Evolutionary conservation across 2,329 filamentous ascomycete species (phyloP).

Genomic region (Ramularia endophylla): DNA sequence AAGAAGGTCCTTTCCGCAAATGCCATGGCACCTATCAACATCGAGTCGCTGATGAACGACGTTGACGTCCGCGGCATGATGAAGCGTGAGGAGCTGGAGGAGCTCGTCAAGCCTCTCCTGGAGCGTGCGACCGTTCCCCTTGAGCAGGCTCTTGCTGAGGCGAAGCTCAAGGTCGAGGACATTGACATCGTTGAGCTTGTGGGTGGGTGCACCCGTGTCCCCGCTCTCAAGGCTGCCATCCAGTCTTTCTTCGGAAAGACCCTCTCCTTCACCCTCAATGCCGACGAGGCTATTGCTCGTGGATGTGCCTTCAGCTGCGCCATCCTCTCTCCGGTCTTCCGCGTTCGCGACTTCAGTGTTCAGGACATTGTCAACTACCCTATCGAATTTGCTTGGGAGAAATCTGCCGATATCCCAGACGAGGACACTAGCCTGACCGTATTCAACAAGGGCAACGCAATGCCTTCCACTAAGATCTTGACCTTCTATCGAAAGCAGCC

Average conservation of each 20-base stretch:
- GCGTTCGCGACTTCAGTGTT: conserved; percentile 94
- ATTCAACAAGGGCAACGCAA: conserved; percentile 93
- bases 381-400: conserved; percentile 98
- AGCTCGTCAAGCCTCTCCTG: conserved; percentile 79
- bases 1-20: conserved; percentile 99
- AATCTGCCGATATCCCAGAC: conserved; percentile 95
- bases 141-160: conserved; percentile 89
- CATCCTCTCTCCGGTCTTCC: conserved; percentile 95
- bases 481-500: conserved; percentile 99
- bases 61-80: conserved; percentile 83
- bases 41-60: conserved; percentile 98
- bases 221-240: conserved; percentile 83
- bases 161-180: conserved; percentile 83
- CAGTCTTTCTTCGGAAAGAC: conserved; percentile 86
- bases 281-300: conserved; percentile 93
- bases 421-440: conserved; percentile 97
- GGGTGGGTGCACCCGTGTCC: conserved; percentile 90
- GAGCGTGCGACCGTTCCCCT: conserved; percentile 66
- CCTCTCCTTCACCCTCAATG: conserved; percentile 95
- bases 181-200: conserved; percentile 93
- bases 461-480: conserved; percentile 98
- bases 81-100: conserved; percentile 91
- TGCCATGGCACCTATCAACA: conserved; percentile 84
- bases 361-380: conserved; percentile 98
- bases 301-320: conserved; percentile 97